phyloP scores from a whole-genome alignment of 805 yeast species.

The Tetrapisispora arboricola region DNA sequence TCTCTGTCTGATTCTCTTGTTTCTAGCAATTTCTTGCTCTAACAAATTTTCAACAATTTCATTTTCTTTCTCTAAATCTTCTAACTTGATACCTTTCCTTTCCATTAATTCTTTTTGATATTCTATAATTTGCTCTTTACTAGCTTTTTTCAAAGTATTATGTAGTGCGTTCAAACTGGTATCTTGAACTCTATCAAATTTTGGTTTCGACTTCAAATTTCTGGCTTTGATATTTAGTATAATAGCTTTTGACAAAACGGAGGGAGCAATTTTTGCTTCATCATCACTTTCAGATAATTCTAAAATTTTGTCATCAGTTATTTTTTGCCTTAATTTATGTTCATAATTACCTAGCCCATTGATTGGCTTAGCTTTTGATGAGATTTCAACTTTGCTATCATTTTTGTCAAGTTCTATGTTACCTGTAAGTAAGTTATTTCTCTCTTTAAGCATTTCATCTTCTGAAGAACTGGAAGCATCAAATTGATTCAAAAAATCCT shows the following conservation, averaged over 20 bases:
- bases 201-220: conserved; percentile 20
- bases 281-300: conserved; percentile 12
- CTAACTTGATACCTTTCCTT: conserved; percentile 36
- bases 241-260: conserved; percentile 26
- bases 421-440: not conserved
- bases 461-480: conserved; percentile 10
- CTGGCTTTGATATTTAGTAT: conserved; percentile 29
- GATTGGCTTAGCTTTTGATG: not conserved
- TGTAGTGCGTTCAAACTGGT: conserved; percentile 27
- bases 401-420: not conserved
- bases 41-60: conserved; percentile 27
- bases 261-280: conserved; percentile 10
- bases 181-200: conserved; percentile 1
- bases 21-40: conserved; percentile 43
- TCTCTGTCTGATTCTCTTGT: conserved; percentile 34
- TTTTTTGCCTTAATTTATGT: conserved; percentile 11
- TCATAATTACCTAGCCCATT: conserved; percentile 14
- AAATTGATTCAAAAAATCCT: conserved; percentile 15
- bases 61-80: conserved; percentile 31
- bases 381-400: not conserved
- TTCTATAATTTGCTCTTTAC: conserved; percentile 39
- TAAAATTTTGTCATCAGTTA: conserved; percentile 8
- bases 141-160: conserved; percentile 32
- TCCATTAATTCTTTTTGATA: conserved; percentile 39
- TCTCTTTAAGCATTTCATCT: not conserved